A percentile compares a stretch with the other conserved stretches of the same genome.
These are phyloP conservation scores for Fusarium penzigii DNA, from an alignment of 2,329 filamentous ascomycete genomes.

Conservation along the genomic window DNA sequence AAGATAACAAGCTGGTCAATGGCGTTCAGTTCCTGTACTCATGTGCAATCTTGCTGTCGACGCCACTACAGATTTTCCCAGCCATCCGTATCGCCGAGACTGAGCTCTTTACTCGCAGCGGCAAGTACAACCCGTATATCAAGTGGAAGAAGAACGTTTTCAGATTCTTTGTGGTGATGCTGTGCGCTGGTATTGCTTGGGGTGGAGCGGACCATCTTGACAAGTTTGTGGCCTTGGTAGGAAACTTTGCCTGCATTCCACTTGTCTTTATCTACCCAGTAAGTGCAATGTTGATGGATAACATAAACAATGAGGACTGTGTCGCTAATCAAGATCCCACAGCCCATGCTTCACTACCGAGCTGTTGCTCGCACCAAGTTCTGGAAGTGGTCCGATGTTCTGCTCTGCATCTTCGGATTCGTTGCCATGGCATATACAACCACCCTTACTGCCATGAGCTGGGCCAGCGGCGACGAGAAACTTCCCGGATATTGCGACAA, in stretches of 20 bases:
- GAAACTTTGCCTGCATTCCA: constrained; percentile 96
- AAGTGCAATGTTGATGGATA: constrained; percentile 43
- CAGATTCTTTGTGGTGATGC: constrained; percentile 86
- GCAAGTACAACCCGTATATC: constrained; percentile 97
- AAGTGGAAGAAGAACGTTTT: constrained; percentile 99
- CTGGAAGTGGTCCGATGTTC: constrained; percentile 71
- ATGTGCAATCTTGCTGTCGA: constrained; percentile 94
- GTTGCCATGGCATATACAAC: constrained; percentile 93
- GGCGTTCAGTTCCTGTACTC: constrained; percentile 96
- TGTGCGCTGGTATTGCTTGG: constrained; percentile 89
- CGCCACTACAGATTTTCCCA: constrained; percentile 94
- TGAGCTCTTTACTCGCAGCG: constrained; percentile 87
- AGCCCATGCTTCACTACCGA: constrained; percentile 89
- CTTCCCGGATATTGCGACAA: constrained; percentile 58
- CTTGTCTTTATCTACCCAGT: constrained; percentile 97
- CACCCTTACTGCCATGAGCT: constrained; percentile 79
- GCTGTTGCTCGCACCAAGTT: constrained; percentile 70
- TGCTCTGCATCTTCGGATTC: constrained; percentile 78
- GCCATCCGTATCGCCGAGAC: constrained; percentile 97
- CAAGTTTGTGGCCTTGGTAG: constrained; percentile 95
- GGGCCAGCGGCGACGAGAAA: constrained; percentile 63
- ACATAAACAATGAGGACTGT: background rate
- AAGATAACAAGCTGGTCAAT: constrained; percentile 94
- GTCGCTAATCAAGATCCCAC: constrained; percentile 34
- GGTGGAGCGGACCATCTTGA: constrained; percentile 89